phyloP scores from a whole-genome alignment of 2,329 filamentous ascomycete species.

The Pestalotiopsis sp. region DNA sequence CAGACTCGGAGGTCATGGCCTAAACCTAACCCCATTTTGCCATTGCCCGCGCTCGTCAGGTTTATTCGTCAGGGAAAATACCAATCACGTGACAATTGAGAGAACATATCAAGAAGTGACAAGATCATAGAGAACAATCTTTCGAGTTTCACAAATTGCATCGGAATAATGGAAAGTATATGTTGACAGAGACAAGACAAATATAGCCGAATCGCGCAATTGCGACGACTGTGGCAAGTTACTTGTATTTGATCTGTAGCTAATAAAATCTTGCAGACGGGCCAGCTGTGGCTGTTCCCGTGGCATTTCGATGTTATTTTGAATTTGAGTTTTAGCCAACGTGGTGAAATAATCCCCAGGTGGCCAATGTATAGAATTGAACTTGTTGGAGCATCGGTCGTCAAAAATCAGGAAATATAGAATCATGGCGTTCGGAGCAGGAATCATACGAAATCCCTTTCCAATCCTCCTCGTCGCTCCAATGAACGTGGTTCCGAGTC shows the following conservation, averaged over 20 bases:
- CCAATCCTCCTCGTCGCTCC: slow-evolving; percentile 22
- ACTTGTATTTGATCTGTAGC: slow-evolving; percentile 5
- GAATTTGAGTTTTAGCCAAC: not conserved
- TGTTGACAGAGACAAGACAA: not conserved
- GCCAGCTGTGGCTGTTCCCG: not conserved
- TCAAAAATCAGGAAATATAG: not conserved
- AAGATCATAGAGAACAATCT: not conserved
- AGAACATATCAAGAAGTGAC: not conserved
- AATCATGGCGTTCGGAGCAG: too few species aligned
- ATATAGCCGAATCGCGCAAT: not conserved
- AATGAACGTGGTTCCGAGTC: slow-evolving; percentile 34
- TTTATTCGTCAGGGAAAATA: not conserved
- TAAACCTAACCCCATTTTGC: too few species aligned
- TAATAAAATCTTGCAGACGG: not conserved
- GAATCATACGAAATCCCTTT: too few species aligned
- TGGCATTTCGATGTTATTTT: not conserved
- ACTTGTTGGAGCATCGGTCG: not conserved
- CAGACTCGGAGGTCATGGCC: too few species aligned
- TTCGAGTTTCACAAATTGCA: not conserved
- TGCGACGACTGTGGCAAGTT: not conserved
- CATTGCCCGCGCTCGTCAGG: too few species aligned
- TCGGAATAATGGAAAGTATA: not conserved
- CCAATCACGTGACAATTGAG: not conserved
- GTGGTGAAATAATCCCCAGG: not conserved
- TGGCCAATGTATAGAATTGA: slow-evolving; percentile 2